These are phyloP conservation scores for Aulographum hederae DNA, from an alignment of 2,329 filamentous ascomycete species.

Conservation along the genomic window DNA sequence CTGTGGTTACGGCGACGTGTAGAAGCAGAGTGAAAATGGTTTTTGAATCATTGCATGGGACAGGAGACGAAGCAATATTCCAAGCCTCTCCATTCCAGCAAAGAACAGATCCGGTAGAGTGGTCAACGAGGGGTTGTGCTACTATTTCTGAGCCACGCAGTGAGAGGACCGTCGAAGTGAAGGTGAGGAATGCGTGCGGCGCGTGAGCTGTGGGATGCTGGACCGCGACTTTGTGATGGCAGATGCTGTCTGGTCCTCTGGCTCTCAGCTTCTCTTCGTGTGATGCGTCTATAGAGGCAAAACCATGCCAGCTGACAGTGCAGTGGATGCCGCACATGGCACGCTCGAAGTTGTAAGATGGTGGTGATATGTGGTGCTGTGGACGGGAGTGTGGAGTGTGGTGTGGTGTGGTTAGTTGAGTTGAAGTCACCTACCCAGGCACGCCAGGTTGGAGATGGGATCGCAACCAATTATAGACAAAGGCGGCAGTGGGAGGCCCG, in stretches of 20 bases:
- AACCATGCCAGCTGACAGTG: constrained; percentile 2
- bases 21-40: constrained; percentile 44
- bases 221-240: background rate
- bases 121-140: constrained; percentile 52
- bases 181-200: constrained; percentile 30
- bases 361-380: too few species aligned
- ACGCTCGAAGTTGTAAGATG: too few species aligned
- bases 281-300: background rate
- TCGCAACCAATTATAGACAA: too few species aligned
- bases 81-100: constrained; percentile 99
- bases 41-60: constrained; percentile 67
- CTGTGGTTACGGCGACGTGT: constrained; percentile 5
- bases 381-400: too few species aligned
- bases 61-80: constrained; percentile 40
- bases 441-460: too few species aligned
- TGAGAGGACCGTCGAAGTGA: constrained; percentile 76
- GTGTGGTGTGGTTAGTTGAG: too few species aligned
- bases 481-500: too few species aligned
- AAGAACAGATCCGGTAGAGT: constrained; percentile 41
- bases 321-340: constrained; percentile 8
- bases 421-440: too few species aligned
- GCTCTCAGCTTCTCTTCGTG: constrained; percentile 1
- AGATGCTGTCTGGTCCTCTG: constrained; percentile 3
- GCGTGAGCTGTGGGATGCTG: background rate
- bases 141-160: constrained; percentile 60